Percentiles rank a stretch among this genome's conserved stretches.
These are phyloP conservation scores for Kodamaea fungicola DNA, from an alignment of 1,139 yeast genomes.

Conservation along the genomic window DNA sequence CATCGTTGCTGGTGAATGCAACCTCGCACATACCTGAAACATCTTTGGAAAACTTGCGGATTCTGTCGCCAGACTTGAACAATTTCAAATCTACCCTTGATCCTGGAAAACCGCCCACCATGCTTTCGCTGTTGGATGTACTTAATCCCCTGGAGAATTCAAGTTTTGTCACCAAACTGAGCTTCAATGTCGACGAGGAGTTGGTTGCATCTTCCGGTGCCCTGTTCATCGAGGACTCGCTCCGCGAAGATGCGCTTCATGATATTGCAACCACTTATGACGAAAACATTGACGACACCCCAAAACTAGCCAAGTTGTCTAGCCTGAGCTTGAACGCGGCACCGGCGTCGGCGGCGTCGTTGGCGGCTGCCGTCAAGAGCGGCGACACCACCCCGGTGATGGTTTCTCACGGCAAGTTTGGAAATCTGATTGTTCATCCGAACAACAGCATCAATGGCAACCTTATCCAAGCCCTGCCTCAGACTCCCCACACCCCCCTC, in stretches of 20 bases:
- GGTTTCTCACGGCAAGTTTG: slow-evolving; percentile 17
- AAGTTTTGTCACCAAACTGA: slow-evolving; percentile 9
- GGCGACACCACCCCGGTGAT: slow-evolving; percentile 36
- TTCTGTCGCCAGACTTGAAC: slow-evolving; percentile 8
- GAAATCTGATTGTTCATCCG: slow-evolving; percentile 11
- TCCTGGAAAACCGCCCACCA: slow-evolving; percentile 30
- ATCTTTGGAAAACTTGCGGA: background rate
- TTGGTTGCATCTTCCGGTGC: slow-evolving; percentile 3
- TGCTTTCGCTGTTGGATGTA: slow-evolving; percentile 2
- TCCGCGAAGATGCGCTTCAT: slow-evolving; percentile 22
- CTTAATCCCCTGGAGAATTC: slow-evolving; percentile 5
- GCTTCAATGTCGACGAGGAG: slow-evolving; percentile 12
- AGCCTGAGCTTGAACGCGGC: background rate
- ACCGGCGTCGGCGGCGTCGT: background rate
- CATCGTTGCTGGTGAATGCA: background rate
- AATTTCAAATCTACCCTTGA: slow-evolving; percentile 31
- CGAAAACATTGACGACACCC: slow-evolving; percentile 28
- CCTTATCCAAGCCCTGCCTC: background rate
- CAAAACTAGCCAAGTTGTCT: slow-evolving; percentile 9
- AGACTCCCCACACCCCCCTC: slow-evolving; percentile 3
- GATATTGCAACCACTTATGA: slow-evolving; percentile 35
- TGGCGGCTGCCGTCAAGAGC: slow-evolving; percentile 7
- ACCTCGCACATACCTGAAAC: background rate
- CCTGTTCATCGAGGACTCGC: slow-evolving; percentile 7
- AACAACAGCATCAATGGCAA: background rate